Evolutionary conservation across 192 early-diverging fungal species (phyloP).

Genomic region (Lobulomyces angularis): DNA sequence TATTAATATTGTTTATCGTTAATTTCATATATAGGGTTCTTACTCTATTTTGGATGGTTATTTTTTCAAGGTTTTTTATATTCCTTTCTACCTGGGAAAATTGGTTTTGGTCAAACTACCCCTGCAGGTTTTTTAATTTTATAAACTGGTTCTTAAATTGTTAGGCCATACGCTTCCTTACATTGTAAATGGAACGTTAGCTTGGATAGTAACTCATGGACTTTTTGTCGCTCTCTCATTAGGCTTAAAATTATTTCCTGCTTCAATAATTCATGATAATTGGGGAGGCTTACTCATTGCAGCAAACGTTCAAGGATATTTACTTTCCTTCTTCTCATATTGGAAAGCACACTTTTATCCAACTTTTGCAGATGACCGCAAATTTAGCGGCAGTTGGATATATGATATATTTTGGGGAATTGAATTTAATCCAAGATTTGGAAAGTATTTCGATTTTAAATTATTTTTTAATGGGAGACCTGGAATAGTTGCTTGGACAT

Average conservation of each 20-base stretch:
- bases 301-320: slow-evolving; percentile 65
- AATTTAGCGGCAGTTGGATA: slow-evolving; percentile 58
- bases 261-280: slow-evolving; percentile 61
- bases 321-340: slow-evolving; percentile 58
- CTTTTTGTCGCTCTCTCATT: slow-evolving; percentile 53
- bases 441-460: slow-evolving; percentile 68
- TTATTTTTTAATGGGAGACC: slow-evolving; percentile 74
- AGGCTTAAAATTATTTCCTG: slow-evolving; percentile 46
- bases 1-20: too few species aligned
- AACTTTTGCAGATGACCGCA: slow-evolving; percentile 62
- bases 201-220: slow-evolving; percentile 57
- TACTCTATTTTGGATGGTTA: slow-evolving; percentile 54
- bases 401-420: slow-evolving; percentile 73
- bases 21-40: slow-evolving; percentile 29
- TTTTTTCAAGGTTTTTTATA: slow-evolving; percentile 57
- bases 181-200: slow-evolving; percentile 66
- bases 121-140: too few species aligned
- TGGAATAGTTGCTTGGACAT: slow-evolving; percentile 75
- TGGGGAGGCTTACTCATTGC: slow-evolving; percentile 60
- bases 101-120: slow-evolving; percentile 67
- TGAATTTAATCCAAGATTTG: slow-evolving; percentile 70
- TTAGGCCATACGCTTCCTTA: slow-evolving; percentile 58
- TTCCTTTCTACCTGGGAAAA: slow-evolving; percentile 46
- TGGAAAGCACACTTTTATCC: slow-evolving; percentile 59
- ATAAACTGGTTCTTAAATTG: too few species aligned